These are phyloP conservation scores for Cnidoscolus chayamansa DNA, from an alignment of 441 rosid genomes.

Conservation along the genomic window DNA sequence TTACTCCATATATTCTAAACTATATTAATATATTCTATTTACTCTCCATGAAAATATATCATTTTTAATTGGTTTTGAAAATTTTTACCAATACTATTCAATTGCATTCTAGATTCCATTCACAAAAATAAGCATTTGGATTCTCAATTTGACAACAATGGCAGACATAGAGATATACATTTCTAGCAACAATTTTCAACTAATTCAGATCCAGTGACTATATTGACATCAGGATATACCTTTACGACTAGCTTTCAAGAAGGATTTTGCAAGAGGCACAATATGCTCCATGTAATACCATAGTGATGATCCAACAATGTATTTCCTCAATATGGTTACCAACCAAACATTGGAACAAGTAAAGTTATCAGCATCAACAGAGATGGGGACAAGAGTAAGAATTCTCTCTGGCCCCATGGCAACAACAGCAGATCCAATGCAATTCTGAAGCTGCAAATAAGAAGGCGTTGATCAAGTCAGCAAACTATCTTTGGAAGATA, in stretches of 20 bases:
- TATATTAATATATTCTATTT: no score
- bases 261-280: constrained; percentile 77
- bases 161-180: background rate
- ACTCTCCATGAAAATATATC: no score
- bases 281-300: constrained; percentile 70
- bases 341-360: constrained; percentile 68
- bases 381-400: constrained; percentile 65
- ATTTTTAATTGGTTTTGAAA: no score
- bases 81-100: no score
- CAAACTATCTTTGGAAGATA: background rate
- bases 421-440: constrained; percentile 82
- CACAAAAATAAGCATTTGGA: no score
- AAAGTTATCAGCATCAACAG: constrained; percentile 47
- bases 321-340: constrained; percentile 66
- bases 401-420: constrained; percentile 82
- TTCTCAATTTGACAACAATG: background rate
- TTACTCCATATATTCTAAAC: no score
- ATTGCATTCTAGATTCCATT: no score
- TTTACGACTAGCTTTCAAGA: constrained; percentile 51
- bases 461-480: constrained; percentile 18
- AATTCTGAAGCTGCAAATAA: constrained; percentile 57
- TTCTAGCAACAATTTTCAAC: background rate
- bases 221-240: constrained; percentile 40
- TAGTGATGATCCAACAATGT: constrained; percentile 68
- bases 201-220: background rate